These are phyloP conservation scores for Prinsepia uniflora DNA, from an alignment of 306 rosid species.

Conservation along the genomic window DNA sequence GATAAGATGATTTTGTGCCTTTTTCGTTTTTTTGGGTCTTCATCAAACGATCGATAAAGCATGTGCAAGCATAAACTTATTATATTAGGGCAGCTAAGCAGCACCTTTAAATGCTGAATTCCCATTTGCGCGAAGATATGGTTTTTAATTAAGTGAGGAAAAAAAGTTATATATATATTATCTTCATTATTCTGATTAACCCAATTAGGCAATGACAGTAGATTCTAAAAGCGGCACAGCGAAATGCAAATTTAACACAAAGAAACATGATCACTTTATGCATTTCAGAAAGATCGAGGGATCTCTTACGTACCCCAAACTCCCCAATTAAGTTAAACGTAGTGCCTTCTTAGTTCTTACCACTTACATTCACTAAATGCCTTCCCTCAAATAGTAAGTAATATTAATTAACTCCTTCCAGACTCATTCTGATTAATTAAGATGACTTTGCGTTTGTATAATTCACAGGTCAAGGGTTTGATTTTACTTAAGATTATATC, in stretches of 20 bases:
- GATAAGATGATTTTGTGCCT: background rate
- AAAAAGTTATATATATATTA: constrained; percentile 31
- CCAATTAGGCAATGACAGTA: constrained; percentile 42
- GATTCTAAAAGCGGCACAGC: constrained; percentile 28
- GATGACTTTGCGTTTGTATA: too few species aligned
- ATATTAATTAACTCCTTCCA: background rate
- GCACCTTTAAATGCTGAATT: constrained; percentile 59
- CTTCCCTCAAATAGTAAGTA: constrained; percentile 31
- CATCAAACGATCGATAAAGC: constrained; percentile 8
- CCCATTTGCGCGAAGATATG: constrained; percentile 57
- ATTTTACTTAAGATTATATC: too few species aligned
- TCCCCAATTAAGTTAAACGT: background rate
- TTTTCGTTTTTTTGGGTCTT: background rate
- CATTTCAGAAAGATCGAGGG: constrained; percentile 24
- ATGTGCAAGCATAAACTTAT: background rate
- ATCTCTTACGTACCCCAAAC: constrained; percentile 6
- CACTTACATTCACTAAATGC: background rate
- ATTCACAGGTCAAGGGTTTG: too few species aligned
- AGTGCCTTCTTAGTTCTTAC: background rate
- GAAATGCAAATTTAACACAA: background rate
- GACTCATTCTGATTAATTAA: too few species aligned
- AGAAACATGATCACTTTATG: background rate
- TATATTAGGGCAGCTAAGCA: background rate
- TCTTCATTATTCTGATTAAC: constrained; percentile 39
- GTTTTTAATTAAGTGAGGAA: constrained; percentile 25